Percentiles rank a stretch among this genome's conserved stretches.
phyloP scores from a whole-genome alignment of 2,329 filamentous ascomycete genomes.

The Ophiosphaerella narmari region DNA sequence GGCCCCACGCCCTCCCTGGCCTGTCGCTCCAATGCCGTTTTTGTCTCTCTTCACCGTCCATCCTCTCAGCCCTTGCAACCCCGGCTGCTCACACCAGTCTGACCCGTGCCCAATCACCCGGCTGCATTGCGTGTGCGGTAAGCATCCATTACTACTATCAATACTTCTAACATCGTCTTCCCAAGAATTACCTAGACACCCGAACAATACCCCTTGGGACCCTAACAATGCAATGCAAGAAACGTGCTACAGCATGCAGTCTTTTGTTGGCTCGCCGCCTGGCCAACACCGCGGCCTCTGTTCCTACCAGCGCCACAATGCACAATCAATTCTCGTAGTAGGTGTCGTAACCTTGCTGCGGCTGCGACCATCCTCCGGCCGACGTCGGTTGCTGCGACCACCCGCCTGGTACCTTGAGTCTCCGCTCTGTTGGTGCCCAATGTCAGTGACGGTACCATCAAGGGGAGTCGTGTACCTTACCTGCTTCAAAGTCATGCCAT shows the following conservation, averaged over 20 bases:
- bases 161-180: conserved; percentile 8
- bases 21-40: conserved; percentile 19
- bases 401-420: conserved; percentile 45
- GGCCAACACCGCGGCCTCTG: conserved; percentile 21
- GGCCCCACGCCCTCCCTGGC: conserved; percentile 16
- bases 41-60: conserved; percentile 21
- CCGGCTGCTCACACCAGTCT: not conserved
- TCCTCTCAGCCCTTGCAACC: conserved; percentile 8
- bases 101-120: not conserved
- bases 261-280: conserved; percentile 23
- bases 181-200: conserved; percentile 5
- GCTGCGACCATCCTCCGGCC: conserved; percentile 37
- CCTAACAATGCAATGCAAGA: conserved; percentile 34
- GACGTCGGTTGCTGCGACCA: conserved; percentile 36
- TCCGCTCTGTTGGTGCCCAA: conserved; percentile 44
- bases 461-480: conserved; percentile 46
- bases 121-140: not conserved
- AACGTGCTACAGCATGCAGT: conserved; percentile 37
- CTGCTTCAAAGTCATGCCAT: conserved; percentile 90
- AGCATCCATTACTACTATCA: conserved; percentile 21
- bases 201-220: conserved; percentile 8
- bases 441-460: conserved; percentile 31
- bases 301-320: conserved; percentile 36
- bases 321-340: conserved; percentile 47
- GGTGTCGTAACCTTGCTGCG: conserved; percentile 45